These are phyloP conservation scores for Solanum tarijense DNA, from an alignment of 257 asterid species.

Conservation along the genomic window DNA sequence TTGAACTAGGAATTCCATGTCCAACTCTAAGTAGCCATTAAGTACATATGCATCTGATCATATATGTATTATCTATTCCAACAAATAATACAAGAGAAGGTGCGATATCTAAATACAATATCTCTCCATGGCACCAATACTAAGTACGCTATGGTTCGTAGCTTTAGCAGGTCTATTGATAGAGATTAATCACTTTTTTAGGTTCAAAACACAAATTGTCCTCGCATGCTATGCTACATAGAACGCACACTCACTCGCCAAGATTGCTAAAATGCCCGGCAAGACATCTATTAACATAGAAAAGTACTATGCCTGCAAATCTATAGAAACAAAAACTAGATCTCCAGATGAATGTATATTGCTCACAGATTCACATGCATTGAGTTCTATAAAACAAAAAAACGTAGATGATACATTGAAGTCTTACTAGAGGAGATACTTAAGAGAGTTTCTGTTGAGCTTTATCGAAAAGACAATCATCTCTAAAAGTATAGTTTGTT, in stretches of 20 bases:
- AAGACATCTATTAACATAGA: background rate
- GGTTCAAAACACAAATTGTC: background rate
- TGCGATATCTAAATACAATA: background rate
- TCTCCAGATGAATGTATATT: background rate
- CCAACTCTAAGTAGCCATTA: background rate
- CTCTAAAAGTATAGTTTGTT: background rate
- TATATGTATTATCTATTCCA: background rate
- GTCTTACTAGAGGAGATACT: background rate
- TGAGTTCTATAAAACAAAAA: background rate
- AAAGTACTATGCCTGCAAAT: background rate
- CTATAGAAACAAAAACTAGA: background rate
- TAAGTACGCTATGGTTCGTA: background rate
- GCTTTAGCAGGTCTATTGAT: background rate
- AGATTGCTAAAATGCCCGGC: background rate
- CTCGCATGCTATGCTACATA: background rate
- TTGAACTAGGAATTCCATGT: background rate
- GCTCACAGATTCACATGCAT: background rate
- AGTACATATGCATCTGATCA: background rate
- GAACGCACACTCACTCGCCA: background rate
- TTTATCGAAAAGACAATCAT: background rate
- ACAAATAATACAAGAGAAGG: background rate
- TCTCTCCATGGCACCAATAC: background rate
- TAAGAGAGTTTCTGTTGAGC: background rate
- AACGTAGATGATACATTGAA: background rate
- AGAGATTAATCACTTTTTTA: background rate